phyloP scores from a whole-genome alignment of 371 early-diverging fungal genomes.

The Globomyces sp. region DNA sequence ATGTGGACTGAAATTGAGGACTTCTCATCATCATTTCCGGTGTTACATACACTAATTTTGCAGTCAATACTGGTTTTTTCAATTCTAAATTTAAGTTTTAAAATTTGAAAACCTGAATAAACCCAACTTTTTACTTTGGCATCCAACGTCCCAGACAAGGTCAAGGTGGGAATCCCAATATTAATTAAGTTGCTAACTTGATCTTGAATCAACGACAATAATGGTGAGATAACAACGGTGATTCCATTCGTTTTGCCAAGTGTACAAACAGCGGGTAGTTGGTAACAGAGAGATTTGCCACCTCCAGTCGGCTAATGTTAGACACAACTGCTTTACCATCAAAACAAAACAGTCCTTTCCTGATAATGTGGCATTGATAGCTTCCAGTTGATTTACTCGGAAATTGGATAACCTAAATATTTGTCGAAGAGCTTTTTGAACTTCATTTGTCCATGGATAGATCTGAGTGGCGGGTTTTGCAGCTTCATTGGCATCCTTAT shows the following conservation, averaged over 20 bases:
- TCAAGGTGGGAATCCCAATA: constrained; percentile 75
- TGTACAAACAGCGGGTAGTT: constrained; percentile 84
- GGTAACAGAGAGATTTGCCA: constrained; percentile 98
- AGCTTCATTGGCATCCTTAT: background rate
- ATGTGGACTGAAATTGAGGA: constrained; percentile 53
- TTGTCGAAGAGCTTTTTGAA: background rate
- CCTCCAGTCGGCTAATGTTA: constrained; percentile 90
- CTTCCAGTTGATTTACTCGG: constrained; percentile 89
- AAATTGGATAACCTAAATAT: constrained; percentile 53
- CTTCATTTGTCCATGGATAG: background rate
- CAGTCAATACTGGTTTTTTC: constrained; percentile 30
- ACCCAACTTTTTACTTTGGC: constrained; percentile 54
- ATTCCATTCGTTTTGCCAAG: constrained; percentile 71
- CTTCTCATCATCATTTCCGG: constrained; percentile 91
- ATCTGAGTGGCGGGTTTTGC: background rate
- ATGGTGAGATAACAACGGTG: constrained; percentile 95
- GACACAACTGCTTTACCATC: constrained; percentile 56
- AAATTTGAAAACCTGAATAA: constrained; percentile 39
- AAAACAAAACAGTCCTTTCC: constrained; percentile 96
- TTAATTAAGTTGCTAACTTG: constrained; percentile 84
- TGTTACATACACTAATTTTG: constrained; percentile 89
- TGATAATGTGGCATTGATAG: constrained; percentile 86
- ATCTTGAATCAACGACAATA: constrained; percentile 97
- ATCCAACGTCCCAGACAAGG: constrained; percentile 67
- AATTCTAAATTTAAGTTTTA: constrained; percentile 42